Conservation (phyloP, 2,329 filamentous ascomycete species). For the Ceratocystis huliohia region DNA sequence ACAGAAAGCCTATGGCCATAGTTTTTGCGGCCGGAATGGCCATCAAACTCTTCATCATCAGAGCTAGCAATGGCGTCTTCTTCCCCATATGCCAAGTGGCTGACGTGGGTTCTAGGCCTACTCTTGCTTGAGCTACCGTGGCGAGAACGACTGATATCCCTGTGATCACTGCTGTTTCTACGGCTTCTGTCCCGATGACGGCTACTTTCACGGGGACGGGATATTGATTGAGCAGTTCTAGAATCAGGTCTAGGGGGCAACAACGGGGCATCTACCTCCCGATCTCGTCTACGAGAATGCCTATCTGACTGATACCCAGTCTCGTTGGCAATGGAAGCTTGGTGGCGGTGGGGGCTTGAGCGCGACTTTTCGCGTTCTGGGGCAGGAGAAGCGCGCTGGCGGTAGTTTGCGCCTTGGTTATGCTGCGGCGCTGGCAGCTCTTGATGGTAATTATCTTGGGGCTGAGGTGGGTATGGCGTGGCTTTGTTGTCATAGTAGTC, state of each 20-base stretch:
- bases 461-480: slow-evolving; percentile 6
- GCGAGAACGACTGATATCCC: slow-evolving; percentile 10
- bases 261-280: neutral
- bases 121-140: slow-evolving; percentile 13
- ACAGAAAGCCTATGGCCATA: slow-evolving; percentile 7
- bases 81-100: slow-evolving; percentile 6
- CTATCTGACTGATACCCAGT: slow-evolving; percentile 34
- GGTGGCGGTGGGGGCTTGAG: slow-evolving; percentile 8
- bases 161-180: neutral
- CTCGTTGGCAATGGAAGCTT: neutral
- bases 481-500: slow-evolving; percentile 7
- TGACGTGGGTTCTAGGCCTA: neutral
- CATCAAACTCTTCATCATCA: slow-evolving; percentile 11
- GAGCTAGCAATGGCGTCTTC: slow-evolving; percentile 16
- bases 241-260: slow-evolving; percentile 22
- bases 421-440: neutral
- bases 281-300: slow-evolving; percentile 29
- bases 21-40: neutral
- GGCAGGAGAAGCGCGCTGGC: slow-evolving; percentile 9
- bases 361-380: slow-evolving; percentile 6
- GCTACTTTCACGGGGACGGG: slow-evolving; percentile 7
- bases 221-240: slow-evolving; percentile 6
- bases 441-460: slow-evolving; percentile 2
- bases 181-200: slow-evolving; percentile 3
- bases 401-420: neutral